Conservation (phyloP, 2,329 filamentous ascomycete species). For the Aspergillus sp. region DNA sequence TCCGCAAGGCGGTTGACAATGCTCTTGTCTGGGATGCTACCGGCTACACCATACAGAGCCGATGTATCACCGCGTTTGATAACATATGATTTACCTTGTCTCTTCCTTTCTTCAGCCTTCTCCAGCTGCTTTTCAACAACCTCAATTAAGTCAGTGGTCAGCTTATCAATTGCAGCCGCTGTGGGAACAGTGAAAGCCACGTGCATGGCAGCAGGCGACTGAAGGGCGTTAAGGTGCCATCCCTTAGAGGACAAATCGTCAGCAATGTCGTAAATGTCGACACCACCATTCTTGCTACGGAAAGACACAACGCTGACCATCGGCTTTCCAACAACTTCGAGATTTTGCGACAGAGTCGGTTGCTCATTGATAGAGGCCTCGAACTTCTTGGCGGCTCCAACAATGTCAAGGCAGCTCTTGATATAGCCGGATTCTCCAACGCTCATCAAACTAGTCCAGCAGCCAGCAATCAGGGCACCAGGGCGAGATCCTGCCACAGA, state of each 20-base stretch:
- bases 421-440: constrained; percentile 87
- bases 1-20: constrained; percentile 85
- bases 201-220: constrained; percentile 87
- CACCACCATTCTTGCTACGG: constrained; percentile 59
- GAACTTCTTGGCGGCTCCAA: constrained; percentile 80
- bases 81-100: constrained; percentile 52
- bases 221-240: constrained; percentile 94
- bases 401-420: constrained; percentile 79
- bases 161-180: constrained; percentile 70
- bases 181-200: constrained; percentile 89
- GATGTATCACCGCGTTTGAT: constrained; percentile 65
- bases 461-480: constrained; percentile 89
- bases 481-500: constrained; percentile 87
- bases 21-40: constrained; percentile 90
- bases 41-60: constrained; percentile 90
- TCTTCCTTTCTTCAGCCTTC: constrained; percentile 66
- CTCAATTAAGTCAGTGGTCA: constrained; percentile 65
- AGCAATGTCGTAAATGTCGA: constrained; percentile 91
- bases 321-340: constrained; percentile 77
- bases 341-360: constrained; percentile 63
- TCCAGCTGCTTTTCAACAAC: constrained; percentile 66
- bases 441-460: constrained; percentile 88
- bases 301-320: constrained; percentile 90
- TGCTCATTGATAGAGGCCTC: constrained; percentile 67
- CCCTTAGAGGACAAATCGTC: constrained; percentile 79